These are phyloP conservation scores for Colletotrichum cordylinicola DNA, from an alignment of 2,329 filamentous ascomycete genomes.

Conservation along the genomic window DNA sequence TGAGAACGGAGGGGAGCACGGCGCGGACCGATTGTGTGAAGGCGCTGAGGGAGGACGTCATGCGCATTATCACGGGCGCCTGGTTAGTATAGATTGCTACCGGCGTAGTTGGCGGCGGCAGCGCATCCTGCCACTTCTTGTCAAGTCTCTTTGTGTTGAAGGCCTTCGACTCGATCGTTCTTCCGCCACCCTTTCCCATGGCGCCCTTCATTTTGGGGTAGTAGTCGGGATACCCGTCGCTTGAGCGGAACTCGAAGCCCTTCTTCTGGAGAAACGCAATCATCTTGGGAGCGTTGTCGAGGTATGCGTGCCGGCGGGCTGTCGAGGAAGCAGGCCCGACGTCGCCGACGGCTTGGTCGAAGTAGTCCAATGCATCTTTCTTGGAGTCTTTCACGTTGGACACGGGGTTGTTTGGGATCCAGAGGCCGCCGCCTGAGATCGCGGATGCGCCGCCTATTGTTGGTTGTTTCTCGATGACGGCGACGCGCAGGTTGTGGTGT, in stretches of 20 bases:
- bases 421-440: conserved; percentile 38
- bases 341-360: conserved; percentile 32
- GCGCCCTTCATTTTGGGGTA: conserved; percentile 29
- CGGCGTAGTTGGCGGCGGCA: conserved; percentile 18
- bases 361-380: conserved; percentile 30
- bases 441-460: conserved; percentile 38
- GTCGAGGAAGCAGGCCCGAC: conserved; percentile 32
- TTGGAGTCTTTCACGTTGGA: conserved; percentile 28
- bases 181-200: conserved; percentile 22
- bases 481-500: conserved; percentile 25
- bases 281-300: conserved; percentile 35
- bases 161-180: conserved; percentile 30
- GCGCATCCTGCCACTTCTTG: conserved; percentile 24
- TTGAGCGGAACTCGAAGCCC: conserved; percentile 32
- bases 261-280: conserved; percentile 30
- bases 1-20: not conserved
- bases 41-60: not conserved
- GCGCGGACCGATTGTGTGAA: not conserved
- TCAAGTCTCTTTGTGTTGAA: conserved; percentile 33
- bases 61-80: not conserved
- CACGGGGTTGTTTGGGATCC: conserved; percentile 37
- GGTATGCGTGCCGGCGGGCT: conserved; percentile 30
- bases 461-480: conserved; percentile 37
- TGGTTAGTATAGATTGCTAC: conserved; percentile 22
- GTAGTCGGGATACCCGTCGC: conserved; percentile 35